phyloP scores from a whole-genome alignment of 2,329 filamentous ascomycete genomes.

The Colletotrichum theobromicola region DNA sequence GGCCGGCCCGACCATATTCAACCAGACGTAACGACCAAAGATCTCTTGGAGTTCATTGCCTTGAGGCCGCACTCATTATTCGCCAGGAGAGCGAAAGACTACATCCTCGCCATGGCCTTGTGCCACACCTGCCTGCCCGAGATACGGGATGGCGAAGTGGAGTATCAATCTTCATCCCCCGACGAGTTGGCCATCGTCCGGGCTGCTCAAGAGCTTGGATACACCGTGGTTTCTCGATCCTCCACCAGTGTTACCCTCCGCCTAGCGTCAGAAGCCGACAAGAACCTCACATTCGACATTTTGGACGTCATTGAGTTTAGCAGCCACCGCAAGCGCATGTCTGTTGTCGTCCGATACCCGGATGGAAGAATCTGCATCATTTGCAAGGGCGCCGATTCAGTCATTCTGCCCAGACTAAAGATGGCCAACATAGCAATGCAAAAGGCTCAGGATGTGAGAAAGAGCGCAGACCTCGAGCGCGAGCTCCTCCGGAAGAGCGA shows the following conservation, averaged over 20 bases:
- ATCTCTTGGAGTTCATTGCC: slow-evolving; percentile 80
- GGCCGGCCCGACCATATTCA: slow-evolving; percentile 55
- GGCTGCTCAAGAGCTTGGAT: slow-evolving; percentile 86
- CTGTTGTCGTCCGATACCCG: slow-evolving; percentile 84
- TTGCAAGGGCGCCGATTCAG: slow-evolving; percentile 90
- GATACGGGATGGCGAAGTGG: slow-evolving; percentile 70
- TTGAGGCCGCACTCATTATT: slow-evolving; percentile 78
- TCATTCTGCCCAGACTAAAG: slow-evolving; percentile 78
- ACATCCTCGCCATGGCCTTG: slow-evolving; percentile 82
- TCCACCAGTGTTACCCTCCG: slow-evolving; percentile 68
- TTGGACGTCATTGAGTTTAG: slow-evolving; percentile 91
- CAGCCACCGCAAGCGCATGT: slow-evolving; percentile 89
- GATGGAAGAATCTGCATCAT: slow-evolving; percentile 82
- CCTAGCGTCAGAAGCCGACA: slow-evolving; percentile 44
- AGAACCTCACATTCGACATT: slow-evolving; percentile 73
- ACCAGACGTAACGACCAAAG: slow-evolving; percentile 68
- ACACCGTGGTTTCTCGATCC: slow-evolving; percentile 75
- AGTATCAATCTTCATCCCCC: slow-evolving; percentile 87
- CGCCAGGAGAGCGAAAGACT: slow-evolving; percentile 79
- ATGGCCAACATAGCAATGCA: slow-evolving; percentile 75
- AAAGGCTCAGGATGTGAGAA: slow-evolving; percentile 72
- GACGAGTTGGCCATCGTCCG: slow-evolving; percentile 87
- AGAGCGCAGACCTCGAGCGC: slow-evolving; percentile 64
- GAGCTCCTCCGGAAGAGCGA: slow-evolving; percentile 62
- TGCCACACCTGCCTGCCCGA: slow-evolving; percentile 94